A percentile compares a stretch with the other conserved stretches of the same genome.
These are phyloP conservation scores for Botrytis paeoniae DNA, from an alignment of 2,329 filamentous ascomycete genomes.

Conservation along the genomic window DNA sequence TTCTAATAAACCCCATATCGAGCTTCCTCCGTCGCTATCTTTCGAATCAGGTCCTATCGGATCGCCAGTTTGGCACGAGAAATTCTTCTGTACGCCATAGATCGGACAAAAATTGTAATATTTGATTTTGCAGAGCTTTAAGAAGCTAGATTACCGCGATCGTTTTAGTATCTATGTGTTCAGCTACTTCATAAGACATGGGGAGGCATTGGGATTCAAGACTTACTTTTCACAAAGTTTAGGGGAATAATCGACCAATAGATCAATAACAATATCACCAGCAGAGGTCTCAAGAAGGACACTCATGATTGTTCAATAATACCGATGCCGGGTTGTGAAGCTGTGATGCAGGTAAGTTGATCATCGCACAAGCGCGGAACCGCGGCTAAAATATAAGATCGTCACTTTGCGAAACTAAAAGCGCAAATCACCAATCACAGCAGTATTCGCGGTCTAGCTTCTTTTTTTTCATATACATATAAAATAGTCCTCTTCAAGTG, in stretches of 20 bases:
- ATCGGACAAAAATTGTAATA: constrained; percentile 98
- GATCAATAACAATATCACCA: constrained; percentile 92
- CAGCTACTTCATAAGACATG: constrained; percentile 43
- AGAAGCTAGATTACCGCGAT: constrained; percentile 62
- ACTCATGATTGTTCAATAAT: constrained; percentile 61
- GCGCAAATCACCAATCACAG: constrained; percentile 5
- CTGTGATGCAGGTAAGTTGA: constrained; percentile 8
- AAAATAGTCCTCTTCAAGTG: background rate
- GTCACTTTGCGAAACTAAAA: constrained; percentile 3
- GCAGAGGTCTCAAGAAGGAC: constrained; percentile 89
- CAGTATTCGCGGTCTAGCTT: background rate
- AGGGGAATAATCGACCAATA: constrained; percentile 83
- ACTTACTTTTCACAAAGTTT: constrained; percentile 93
- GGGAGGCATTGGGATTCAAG: constrained; percentile 14
- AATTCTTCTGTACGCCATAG: constrained; percentile 88
- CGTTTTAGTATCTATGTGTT: constrained; percentile 53
- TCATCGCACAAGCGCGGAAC: constrained; percentile 12
- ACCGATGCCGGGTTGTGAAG: background rate
- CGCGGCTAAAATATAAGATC: constrained; percentile 9
- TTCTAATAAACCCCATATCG: constrained; percentile 83
- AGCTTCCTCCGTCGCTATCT: constrained; percentile 87
- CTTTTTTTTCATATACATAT: background rate
- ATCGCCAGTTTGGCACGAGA: constrained; percentile 95
- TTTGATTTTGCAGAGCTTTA: constrained; percentile 98
- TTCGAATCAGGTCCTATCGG: constrained; percentile 81